Evolutionary conservation across 1,284 basidiomycete genomes (phyloP), one percentile per base, ranked within the genome.

Genomic region (Ceratobasidium sp.): DNA sequence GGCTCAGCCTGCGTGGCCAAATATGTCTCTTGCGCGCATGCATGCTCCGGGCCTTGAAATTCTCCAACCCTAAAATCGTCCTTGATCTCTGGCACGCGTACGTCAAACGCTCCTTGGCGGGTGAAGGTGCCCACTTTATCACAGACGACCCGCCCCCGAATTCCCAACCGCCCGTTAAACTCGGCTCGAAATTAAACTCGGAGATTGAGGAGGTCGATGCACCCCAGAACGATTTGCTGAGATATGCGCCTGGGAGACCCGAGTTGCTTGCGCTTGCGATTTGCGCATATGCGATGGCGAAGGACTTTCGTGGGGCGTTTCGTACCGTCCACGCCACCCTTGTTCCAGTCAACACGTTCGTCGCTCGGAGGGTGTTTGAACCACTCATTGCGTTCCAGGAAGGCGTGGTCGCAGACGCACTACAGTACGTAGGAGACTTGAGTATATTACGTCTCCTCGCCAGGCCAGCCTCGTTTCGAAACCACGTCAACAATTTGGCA

Each of bases 261-360:
- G 81, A 83, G 1, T 77, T 89, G 46, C 80, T 90, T 43, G 81
- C 89, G 41, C 82, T 83, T 7, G 86, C 83, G 1, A 80, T 87
- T 18, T 82, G 86, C n/a, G 91, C 91, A 13, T 82, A 88, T 79
- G 87, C 88, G 3, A 84, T 87, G 78, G 80, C 81, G 43, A 80
- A 86, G 77, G 82, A 84, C 30, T 91, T 92, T 76, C 76, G 80
- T 11, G 83, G 79, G 46, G 89, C 90, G 3, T 76, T 91, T 64
- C 79, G 81, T 50, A 78, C 79, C 5, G 86, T 80, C 72, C 75
- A 87, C 8, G 75, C 80, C 26, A 83, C 82, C 1, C 79, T 78
- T n/a, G 78, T 81, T 46, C 83, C 82, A 0, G 77, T 87, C 49
- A 77, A 81, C 26, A 74, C 77, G 26, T 79, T 76, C 32, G 76